Evolutionary conservation across 257 asterid species (phyloP), one percentile per base, ranked within the genome.

Genomic region (Penstemon barbatus): DNA sequence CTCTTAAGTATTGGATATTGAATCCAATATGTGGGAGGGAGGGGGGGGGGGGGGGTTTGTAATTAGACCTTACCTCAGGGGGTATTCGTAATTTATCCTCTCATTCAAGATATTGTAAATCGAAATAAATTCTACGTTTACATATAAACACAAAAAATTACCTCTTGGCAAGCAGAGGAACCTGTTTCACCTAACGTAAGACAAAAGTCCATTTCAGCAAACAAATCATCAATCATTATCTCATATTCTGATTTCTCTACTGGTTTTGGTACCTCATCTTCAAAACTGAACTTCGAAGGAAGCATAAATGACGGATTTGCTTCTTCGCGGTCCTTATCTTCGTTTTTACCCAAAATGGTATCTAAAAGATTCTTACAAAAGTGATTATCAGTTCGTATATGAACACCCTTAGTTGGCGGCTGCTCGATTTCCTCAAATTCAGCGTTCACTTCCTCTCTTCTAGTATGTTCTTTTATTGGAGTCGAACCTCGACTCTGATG

Each of bases 211-310:
- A 61, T 8, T 54, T 79, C 81, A 10, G 18, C 54, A 19, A 79
- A 71, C 63, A 75, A 55, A 1, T 3, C 42, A 0, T 69, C 84
- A 42, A 63, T 45, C 76, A 33, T 41, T 12, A 12, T 37, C 15
- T 79, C 80, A 6, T 12, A 9, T 8, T 58, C 76, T 5, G 78
- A 57, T 57, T 71, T 63, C 44, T 68, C 81, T 3, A 15, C 73
- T 48, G 63, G 58, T 43, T 53, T 50, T 33, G 74, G 65, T 6
- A 37, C 54, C 15, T 75, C 81, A 19, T 75, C 78, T 12, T 68
- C 73, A 5, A 79, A 75, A 6, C 71, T 68, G 58, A 79, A 79
- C 63, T 68, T 79, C 43, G n/a, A 19, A 0, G 80, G 80, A 45
- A 75, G 77, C 3, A 11, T 8, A 6, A 43, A 2, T 33, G 60